Evolutionary conservation across 2,329 filamentous ascomycete species (phyloP).

Genomic region (Achaetomium macrosporum): DNA sequence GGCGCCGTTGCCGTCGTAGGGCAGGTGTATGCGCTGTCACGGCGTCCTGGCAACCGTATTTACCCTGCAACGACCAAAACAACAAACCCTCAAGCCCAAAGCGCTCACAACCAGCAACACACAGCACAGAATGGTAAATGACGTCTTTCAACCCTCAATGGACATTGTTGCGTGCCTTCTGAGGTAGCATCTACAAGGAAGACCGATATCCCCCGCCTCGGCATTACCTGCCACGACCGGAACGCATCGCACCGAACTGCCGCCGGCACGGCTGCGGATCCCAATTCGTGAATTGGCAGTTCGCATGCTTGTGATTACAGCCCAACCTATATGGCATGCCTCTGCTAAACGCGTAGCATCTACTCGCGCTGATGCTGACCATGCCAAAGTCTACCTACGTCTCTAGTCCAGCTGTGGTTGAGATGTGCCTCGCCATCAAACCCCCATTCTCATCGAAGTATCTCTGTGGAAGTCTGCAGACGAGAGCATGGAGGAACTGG

Average conservation of each 20-base stretch:
- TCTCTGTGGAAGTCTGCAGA: slow-evolving; percentile 75
- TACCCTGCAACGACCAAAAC: slow-evolving; percentile 4
- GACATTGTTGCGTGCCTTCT: too few relatives aligned
- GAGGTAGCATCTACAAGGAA: too few relatives aligned
- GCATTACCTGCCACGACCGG: too few relatives aligned
- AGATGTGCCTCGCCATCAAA: slow-evolving; percentile 83
- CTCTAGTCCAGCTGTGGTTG: not conserved
- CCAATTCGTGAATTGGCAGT: too few relatives aligned
- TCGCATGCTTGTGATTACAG: too few relatives aligned
- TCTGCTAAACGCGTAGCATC: too few relatives aligned
- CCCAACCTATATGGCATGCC: not conserved
- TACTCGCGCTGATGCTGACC: not conserved
- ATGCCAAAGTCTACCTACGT: not conserved
- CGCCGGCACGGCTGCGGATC: too few relatives aligned
- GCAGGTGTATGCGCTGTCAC: slow-evolving; percentile 3
- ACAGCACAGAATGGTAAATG: not conserved
- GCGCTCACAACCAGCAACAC: not conserved
- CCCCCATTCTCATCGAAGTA: slow-evolving; percentile 59
- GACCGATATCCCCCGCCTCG: too few relatives aligned
- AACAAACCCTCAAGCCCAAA: not conserved
- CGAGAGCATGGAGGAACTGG: slow-evolving; percentile 51
- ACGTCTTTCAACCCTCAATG: not conserved
- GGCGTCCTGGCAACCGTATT: slow-evolving; percentile 12
- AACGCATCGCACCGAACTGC: too few relatives aligned
- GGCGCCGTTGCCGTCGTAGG: not conserved